Conservation (phyloP, 352 stramenopile genomes). For the Globisporangium orthogonon region DNA sequence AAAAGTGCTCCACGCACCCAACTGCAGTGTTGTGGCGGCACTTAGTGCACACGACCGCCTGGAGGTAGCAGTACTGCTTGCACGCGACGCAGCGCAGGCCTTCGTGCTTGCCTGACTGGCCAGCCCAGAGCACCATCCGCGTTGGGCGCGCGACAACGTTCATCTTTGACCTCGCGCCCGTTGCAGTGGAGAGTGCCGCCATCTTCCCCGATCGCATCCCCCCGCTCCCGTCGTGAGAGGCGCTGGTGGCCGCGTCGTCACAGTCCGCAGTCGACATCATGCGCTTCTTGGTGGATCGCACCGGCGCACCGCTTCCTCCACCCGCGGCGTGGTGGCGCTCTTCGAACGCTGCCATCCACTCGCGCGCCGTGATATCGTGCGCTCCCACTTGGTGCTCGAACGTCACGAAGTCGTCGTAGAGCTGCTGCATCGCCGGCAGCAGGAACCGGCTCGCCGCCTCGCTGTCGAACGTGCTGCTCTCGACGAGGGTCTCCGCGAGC, state of each 20-base stretch:
- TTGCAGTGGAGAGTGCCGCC: neutral
- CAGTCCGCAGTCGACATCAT: constrained; percentile 15
- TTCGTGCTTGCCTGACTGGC: constrained; percentile 67
- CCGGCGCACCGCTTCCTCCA: neutral
- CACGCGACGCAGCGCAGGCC: constrained; percentile 66
- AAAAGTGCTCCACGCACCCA: constrained; percentile 70
- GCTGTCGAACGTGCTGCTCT: constrained; percentile 46
- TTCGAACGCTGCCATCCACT: constrained; percentile 50
- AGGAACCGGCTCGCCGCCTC: constrained; percentile 40
- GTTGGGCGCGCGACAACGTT: constrained; percentile 32
- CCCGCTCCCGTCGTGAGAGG: neutral
- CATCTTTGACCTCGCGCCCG: constrained; percentile 7
- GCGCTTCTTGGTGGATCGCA: constrained; percentile 11
- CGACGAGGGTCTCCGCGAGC: constrained; percentile 58
- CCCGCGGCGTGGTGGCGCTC: constrained; percentile 16
- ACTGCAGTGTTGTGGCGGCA: constrained; percentile 57
- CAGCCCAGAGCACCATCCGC: constrained; percentile 79
- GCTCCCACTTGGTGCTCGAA: constrained; percentile 40
- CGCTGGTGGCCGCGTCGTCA: constrained; percentile 23
- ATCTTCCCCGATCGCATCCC: neutral
- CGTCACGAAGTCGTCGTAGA: constrained; percentile 44
- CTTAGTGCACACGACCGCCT: constrained; percentile 73
- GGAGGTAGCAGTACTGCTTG: constrained; percentile 85
- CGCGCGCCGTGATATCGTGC: constrained; percentile 27
- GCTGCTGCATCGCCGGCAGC: constrained; percentile 50